phyloP scores from a whole-genome alignment of 75 land plant species.

The Ceratopteris richardii region DNA sequence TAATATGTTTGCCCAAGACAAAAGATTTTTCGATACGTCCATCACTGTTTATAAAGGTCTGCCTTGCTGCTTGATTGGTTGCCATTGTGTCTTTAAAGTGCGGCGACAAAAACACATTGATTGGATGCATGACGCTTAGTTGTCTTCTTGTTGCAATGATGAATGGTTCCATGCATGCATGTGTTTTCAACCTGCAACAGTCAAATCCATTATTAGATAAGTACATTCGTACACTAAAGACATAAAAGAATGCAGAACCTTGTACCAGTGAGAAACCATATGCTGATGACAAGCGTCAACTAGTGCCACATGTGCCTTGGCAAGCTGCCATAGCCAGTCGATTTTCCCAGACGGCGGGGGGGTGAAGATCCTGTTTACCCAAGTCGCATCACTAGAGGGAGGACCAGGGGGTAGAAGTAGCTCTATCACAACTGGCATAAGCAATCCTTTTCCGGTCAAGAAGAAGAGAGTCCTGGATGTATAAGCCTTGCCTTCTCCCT shows the following conservation, averaged over 20 bases:
- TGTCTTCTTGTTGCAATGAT: slow-evolving; percentile 66
- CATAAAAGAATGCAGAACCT: no score
- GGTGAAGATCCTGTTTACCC: slow-evolving; percentile 9
- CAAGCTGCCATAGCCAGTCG: slow-evolving; percentile 11
- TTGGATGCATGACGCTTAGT: slow-evolving; percentile 57
- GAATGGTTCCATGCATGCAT: slow-evolving; percentile 59
- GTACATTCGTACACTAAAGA: no score
- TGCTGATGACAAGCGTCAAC: slow-evolving; percentile 2
- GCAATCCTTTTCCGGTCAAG: slow-evolving; percentile 6
- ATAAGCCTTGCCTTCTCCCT: slow-evolving; percentile 23
- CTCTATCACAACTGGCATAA: slow-evolving; percentile 25
- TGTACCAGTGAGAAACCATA: slow-evolving; percentile 1
- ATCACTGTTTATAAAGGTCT: slow-evolving; percentile 54
- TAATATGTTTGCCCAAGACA: slow-evolving; percentile 44
- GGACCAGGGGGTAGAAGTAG: slow-evolving; percentile 15
- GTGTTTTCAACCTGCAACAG: slow-evolving; percentile 42
- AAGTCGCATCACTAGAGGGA: neutral
- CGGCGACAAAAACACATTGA: slow-evolving; percentile 53
- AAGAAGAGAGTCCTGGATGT: slow-evolving; percentile 18
- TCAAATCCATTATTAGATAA: neutral
- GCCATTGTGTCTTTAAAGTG: slow-evolving; percentile 73
- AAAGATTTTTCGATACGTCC: slow-evolving; percentile 71
- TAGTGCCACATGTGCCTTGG: slow-evolving; percentile 15
- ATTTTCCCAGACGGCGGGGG: slow-evolving; percentile 10
- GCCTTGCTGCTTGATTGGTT: slow-evolving; percentile 54